Conservation (phyloP, 495 filamentous ascomycete species). For the Neurospora sublineolata region DNA sequence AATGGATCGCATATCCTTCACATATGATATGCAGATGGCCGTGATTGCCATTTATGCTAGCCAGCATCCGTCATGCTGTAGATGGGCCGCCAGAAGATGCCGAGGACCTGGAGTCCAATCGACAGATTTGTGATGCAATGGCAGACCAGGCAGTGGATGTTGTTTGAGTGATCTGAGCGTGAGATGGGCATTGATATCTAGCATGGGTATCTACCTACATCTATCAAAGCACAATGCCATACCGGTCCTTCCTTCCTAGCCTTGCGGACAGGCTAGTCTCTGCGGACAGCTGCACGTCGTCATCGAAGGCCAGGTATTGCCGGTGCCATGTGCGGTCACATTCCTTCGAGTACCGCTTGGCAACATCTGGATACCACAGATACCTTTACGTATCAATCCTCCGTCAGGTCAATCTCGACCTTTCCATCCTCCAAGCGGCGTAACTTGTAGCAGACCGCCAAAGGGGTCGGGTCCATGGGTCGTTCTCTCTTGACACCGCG, state of each 20-base stretch:
- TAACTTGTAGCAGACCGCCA: background rate
- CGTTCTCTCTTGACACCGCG: background rate
- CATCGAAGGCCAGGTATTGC: background rate
- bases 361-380: background rate
- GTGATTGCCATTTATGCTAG: background rate
- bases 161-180: background rate
- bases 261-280: background rate
- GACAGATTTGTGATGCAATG: background rate
- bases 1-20: background rate
- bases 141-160: background rate
- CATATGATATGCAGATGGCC: background rate
- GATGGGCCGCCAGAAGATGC: background rate
- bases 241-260: background rate
- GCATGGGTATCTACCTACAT: background rate
- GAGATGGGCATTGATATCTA: background rate
- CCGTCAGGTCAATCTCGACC: slow-evolving; percentile 2
- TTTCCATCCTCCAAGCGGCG: background rate
- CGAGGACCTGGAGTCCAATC: background rate
- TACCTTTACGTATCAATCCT: background rate
- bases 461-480: too few relatives aligned
- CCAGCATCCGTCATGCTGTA: background rate
- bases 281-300: background rate
- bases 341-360: background rate
- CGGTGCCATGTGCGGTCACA: background rate
- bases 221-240: background rate